Percentiles rank a stretch among this genome's conserved stretches.
phyloP scores from a whole-genome alignment of 2,329 filamentous ascomycete genomes.

The Pseudomassariella vexata region DNA sequence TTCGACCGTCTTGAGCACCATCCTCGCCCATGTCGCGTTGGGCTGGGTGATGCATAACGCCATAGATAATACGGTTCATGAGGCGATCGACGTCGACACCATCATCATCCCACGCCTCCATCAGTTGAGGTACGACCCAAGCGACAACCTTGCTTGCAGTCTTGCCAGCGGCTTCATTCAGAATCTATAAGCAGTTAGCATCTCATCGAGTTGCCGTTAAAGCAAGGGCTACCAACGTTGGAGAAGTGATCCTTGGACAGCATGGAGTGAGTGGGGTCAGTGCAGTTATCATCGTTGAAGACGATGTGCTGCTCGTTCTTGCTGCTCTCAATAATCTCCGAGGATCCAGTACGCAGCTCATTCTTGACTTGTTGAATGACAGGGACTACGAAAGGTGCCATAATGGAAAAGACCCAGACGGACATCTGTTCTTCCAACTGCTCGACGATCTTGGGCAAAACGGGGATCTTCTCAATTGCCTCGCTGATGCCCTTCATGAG shows the following conservation, averaged over 20 bases:
- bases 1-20: constrained; percentile 65
- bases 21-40: constrained; percentile 65
- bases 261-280: constrained; percentile 92
- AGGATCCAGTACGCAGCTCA: constrained; percentile 79
- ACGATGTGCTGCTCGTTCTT: constrained; percentile 80
- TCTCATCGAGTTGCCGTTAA: constrained; percentile 3
- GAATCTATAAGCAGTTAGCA: constrained; percentile 36
- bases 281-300: constrained; percentile 70
- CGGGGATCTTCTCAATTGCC: constrained; percentile 78
- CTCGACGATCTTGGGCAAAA: constrained; percentile 79
- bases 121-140: constrained; percentile 86
- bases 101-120: constrained; percentile 81
- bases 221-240: constrained; percentile 46
- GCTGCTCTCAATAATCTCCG: constrained; percentile 81
- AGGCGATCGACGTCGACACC: constrained; percentile 61
- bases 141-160: constrained; percentile 72
- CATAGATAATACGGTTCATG: constrained; percentile 70
- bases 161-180: constrained; percentile 84
- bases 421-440: constrained; percentile 83
- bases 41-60: constrained; percentile 84
- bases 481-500: constrained; percentile 73
- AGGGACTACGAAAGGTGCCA: constrained; percentile 82
- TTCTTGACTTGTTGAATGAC: constrained; percentile 82
- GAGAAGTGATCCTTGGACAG: constrained; percentile 93
- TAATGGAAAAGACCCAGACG: constrained; percentile 83